phyloP scores from a whole-genome alignment of 1,284 basidiomycete genomes.

The Chalciporus sp. region DNA sequence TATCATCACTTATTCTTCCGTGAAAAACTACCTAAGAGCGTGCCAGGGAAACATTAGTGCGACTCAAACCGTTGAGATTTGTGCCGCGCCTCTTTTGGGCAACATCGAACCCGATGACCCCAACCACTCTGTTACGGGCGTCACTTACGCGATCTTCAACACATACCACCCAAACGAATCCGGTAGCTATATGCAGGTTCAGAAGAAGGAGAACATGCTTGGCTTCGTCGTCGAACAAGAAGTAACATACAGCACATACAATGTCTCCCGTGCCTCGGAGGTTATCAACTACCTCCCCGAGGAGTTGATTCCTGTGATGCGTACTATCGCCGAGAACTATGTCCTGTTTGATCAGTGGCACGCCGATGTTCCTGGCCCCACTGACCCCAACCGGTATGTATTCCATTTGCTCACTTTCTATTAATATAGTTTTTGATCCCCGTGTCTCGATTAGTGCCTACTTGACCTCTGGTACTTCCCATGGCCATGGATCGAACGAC shows the following conservation, averaged over 20 bases:
- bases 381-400: slow-evolving; percentile 28
- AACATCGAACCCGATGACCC: background rate
- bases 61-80: background rate
- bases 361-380: slow-evolving; percentile 30
- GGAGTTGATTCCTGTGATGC: slow-evolving; percentile 26
- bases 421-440: no score
- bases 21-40: background rate
- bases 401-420: no score
- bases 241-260: slow-evolving; percentile 16
- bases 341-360: slow-evolving; percentile 29
- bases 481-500: slow-evolving; percentile 25
- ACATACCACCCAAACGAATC: slow-evolving; percentile 26
- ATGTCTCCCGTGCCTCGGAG: slow-evolving; percentile 21
- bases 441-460: slow-evolving; percentile 17
- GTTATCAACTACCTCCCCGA: slow-evolving; percentile 28
- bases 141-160: slow-evolving; percentile 20
- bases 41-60: background rate
- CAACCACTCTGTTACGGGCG: background rate
- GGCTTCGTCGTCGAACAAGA: slow-evolving; percentile 28
- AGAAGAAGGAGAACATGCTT: slow-evolving; percentile 17
- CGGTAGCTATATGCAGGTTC: background rate
- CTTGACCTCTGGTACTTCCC: slow-evolving; percentile 29
- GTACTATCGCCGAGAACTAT: slow-evolving; percentile 28
- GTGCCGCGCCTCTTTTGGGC: background rate
- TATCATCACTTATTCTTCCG: background rate